These are phyloP conservation scores for Yamadazyma diddensiae DNA, from an alignment of 1,139 yeast species.

Conservation along the genomic window DNA sequence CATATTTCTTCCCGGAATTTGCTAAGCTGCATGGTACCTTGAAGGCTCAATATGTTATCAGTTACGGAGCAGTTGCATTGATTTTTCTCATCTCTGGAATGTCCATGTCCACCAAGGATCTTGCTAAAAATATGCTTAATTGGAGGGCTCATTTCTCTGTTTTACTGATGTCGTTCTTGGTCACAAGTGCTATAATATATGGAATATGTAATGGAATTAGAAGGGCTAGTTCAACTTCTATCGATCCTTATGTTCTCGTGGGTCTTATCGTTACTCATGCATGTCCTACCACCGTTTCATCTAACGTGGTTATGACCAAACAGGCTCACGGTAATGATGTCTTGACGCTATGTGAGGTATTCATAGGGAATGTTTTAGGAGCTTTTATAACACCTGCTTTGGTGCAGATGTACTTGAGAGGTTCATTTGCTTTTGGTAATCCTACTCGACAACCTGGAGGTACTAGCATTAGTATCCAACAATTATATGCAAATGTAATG, in stretches of 20 bases:
- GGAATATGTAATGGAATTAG: constrained; percentile 72
- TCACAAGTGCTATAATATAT: constrained; percentile 72
- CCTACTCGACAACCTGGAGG: constrained; percentile 56
- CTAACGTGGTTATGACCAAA: constrained; percentile 90
- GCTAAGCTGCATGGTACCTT: constrained; percentile 83
- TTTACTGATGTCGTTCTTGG: constrained; percentile 62
- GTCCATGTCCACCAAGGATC: constrained; percentile 63
- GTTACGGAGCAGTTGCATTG: constrained; percentile 83
- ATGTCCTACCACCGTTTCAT: constrained; percentile 89
- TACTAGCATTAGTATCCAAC: constrained; percentile 41
- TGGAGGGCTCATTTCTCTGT: constrained; percentile 85
- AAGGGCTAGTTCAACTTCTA: constrained; percentile 50
- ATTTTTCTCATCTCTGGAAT: constrained; percentile 80
- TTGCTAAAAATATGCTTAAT: constrained; percentile 58
- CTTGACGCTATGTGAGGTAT: constrained; percentile 77
- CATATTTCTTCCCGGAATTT: constrained; percentile 75
- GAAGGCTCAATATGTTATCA: constrained; percentile 69
- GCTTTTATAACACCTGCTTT: constrained; percentile 86
- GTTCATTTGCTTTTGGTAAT: constrained; percentile 75
- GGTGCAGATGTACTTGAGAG: constrained; percentile 62
- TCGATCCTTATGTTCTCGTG: constrained; percentile 70
- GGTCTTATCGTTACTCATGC: constrained; percentile 81
- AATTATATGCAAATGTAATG: constrained; percentile 74
- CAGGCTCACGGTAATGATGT: constrained; percentile 78
- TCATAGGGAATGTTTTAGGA: constrained; percentile 79